Evolutionary conservation across 257 asterid species (phyloP).

Genomic region (Gentiana straminea): DNA sequence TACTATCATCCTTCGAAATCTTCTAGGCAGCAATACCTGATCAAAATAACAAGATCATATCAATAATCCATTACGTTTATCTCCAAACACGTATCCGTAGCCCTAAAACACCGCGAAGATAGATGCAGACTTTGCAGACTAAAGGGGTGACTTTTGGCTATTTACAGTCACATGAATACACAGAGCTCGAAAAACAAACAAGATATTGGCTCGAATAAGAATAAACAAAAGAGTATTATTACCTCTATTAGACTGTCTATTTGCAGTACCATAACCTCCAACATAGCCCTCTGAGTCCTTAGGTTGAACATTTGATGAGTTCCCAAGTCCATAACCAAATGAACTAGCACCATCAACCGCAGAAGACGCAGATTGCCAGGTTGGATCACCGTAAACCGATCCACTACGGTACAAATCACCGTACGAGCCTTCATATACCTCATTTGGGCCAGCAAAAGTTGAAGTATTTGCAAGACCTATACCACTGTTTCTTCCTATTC

Average conservation of each 20-base stretch:
- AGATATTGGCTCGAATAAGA: too few species aligned
- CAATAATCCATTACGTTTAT: neutral
- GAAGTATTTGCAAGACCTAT: conserved; percentile 36
- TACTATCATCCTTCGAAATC: conserved; percentile 41
- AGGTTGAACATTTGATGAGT: conserved; percentile 26
- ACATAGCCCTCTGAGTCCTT: conserved; percentile 35
- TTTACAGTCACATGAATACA: neutral
- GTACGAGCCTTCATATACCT: conserved; percentile 32
- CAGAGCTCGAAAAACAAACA: neutral
- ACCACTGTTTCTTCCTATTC: conserved; percentile 47
- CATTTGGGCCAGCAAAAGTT: conserved; percentile 39
- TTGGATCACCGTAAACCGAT: conserved; percentile 30
- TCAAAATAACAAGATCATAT: conserved; percentile 12
- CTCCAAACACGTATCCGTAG: too few species aligned
- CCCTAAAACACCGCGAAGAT: too few species aligned
- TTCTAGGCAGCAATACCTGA: conserved; percentile 82
- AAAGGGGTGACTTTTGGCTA: too few species aligned
- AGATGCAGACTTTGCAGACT: too few species aligned
- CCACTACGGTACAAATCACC: conserved; percentile 29
- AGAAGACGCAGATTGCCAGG: conserved; percentile 35
- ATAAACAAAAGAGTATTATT: conserved; percentile 12
- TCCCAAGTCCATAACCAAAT: conserved; percentile 40
- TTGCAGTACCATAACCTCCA: conserved; percentile 35
- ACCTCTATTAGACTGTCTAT: conserved; percentile 74
- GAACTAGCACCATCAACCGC: conserved; percentile 35